These are phyloP conservation scores for Periconia digitata DNA, from an alignment of 2,329 filamentous ascomycete species.

Conservation along the genomic window DNA sequence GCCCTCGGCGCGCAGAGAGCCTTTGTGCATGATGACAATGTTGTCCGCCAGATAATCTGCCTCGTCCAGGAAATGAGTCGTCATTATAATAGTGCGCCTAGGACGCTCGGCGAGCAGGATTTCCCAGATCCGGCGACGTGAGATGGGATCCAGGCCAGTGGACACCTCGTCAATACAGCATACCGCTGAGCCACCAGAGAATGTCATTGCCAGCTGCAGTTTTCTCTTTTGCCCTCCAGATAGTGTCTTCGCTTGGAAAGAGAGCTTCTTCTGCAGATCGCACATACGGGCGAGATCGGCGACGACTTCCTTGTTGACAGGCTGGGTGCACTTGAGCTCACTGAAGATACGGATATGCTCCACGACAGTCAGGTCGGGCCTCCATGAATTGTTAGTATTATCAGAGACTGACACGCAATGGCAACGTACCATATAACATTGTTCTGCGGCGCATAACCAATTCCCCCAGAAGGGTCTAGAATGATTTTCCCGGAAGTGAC, in stretches of 20 bases:
- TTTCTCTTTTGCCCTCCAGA: conserved; percentile 93
- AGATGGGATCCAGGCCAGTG: conserved; percentile 83
- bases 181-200: conserved; percentile 83
- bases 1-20: conserved; percentile 76
- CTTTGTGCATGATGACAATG: conserved; percentile 85
- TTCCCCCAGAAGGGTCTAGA: conserved; percentile 74
- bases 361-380: conserved; percentile 70
- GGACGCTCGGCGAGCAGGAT: conserved; percentile 85
- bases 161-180: conserved; percentile 93
- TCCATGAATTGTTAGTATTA: not conserved
- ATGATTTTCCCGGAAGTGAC: conserved; percentile 75
- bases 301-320: conserved; percentile 56
- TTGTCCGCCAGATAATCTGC: conserved; percentile 87
- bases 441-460: conserved; percentile 88
- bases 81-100: conserved; percentile 78
- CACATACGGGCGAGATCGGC: conserved; percentile 66
- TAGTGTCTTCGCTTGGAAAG: conserved; percentile 72
- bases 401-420: not conserved
- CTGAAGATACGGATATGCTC: conserved; percentile 88
- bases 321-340: conserved; percentile 64
- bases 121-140: conserved; percentile 88
- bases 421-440: conserved; percentile 81
- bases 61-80: conserved; percentile 92
- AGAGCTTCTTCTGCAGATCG: conserved; percentile 74
- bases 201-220: conserved; percentile 91